These are phyloP conservation scores for Aquilaria yunnanensis DNA, from an alignment of 345 rosid genomes.

Conservation along the genomic window DNA sequence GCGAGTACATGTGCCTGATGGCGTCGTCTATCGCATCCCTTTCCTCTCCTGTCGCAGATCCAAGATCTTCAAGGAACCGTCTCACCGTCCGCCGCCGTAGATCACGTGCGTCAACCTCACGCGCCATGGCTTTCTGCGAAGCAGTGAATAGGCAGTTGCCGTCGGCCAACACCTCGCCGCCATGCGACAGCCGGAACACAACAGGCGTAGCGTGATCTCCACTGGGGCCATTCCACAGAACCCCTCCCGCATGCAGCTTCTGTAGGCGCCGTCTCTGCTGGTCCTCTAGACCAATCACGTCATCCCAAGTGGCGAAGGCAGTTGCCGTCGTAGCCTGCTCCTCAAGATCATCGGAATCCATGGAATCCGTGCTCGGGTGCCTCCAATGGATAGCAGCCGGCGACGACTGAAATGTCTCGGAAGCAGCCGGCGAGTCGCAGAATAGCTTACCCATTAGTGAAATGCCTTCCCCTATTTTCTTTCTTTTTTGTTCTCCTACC, in stretches of 20 bases:
- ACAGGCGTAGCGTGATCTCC: conserved; percentile 42
- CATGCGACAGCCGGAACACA: conserved; percentile 78
- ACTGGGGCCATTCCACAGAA: conserved; percentile 77
- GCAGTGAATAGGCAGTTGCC: conserved; percentile 99
- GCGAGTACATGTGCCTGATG: conserved; percentile 84
- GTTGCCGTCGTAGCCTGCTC: conserved; percentile 25
- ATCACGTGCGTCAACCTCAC: conserved; percentile 73
- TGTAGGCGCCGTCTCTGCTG: conserved; percentile 74
- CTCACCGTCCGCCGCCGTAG: conserved; percentile 59
- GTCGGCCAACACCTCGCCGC: conserved; percentile 91
- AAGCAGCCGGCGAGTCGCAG: conserved; percentile 67
- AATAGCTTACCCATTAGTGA: conserved; percentile 74
- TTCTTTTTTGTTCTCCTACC: background rate
- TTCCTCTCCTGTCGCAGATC: conserved; percentile 54
- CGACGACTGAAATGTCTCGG: conserved; percentile 51
- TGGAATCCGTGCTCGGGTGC: conserved; percentile 30
- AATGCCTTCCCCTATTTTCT: background rate
- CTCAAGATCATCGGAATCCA: conserved; percentile 44
- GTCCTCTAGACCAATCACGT: conserved; percentile 81
- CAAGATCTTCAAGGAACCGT: conserved; percentile 62
- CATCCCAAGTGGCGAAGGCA: conserved; percentile 45
- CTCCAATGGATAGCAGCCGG: conserved; percentile 32
- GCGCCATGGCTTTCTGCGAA: conserved; percentile 72
- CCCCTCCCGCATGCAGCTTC: conserved; percentile 72
- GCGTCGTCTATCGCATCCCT: conserved; percentile 41